Evolutionary conservation across 2,329 filamentous ascomycete genomes (phyloP).

Genomic region (Pyrenophora graminea): DNA sequence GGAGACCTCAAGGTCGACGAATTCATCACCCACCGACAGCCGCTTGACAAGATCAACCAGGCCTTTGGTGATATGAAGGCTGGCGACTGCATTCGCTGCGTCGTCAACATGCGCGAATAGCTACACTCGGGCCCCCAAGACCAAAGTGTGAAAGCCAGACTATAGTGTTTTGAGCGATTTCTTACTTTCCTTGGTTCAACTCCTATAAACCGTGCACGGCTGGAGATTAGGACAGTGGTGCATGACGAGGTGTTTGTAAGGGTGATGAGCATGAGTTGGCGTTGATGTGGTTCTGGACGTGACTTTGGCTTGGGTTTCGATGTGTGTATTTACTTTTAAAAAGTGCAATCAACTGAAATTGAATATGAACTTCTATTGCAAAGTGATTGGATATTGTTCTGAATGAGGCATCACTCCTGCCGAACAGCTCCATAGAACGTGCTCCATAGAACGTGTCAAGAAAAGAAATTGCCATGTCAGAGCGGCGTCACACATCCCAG

Average conservation of each 20-base stretch:
- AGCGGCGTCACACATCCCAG: no score
- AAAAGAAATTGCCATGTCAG: no score
- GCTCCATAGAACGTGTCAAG: no score
- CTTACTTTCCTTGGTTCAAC: neutral
- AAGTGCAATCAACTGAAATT: neutral
- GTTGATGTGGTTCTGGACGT: conserved; percentile 11
- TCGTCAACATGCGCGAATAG: conserved; percentile 67
- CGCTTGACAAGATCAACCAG: conserved; percentile 79
- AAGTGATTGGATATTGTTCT: no score
- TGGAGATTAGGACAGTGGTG: conserved; percentile 7
- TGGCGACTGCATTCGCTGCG: conserved; percentile 95
- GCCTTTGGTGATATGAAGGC: conserved; percentile 94
- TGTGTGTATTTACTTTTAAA: conserved; percentile 3
- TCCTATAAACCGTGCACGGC: neutral
- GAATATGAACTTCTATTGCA: no score
- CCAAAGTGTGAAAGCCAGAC: conserved; percentile 3
- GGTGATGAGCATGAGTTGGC: conserved; percentile 14
- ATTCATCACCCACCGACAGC: conserved; percentile 96
- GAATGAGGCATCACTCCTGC: no score
- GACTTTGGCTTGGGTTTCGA: neutral
- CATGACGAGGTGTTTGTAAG: conserved; percentile 11
- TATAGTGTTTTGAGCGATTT: conserved; percentile 8
- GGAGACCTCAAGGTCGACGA: conserved; percentile 97
- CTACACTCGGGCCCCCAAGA: conserved; percentile 13
- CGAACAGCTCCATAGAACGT: no score